Evolutionary conservation across 2,329 filamentous ascomycete species (phyloP), one percentile per base, ranked within the genome.

Genomic region (Paecilomyces formosus): DNA sequence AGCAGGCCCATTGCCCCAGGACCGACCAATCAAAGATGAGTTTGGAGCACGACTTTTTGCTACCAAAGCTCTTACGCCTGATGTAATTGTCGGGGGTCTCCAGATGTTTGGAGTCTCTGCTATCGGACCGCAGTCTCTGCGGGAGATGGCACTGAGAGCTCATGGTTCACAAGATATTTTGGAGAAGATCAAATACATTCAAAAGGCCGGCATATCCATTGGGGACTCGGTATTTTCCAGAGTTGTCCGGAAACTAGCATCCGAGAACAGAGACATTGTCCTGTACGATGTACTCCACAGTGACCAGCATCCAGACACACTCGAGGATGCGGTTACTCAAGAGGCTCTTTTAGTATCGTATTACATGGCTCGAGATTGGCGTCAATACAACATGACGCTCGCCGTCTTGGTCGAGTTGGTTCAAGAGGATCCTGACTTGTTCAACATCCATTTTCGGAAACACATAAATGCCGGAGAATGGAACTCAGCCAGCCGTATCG

Each of bases 41-140:
- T 81, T 95, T 30, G 88, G 89, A 18, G 88, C 92, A n/a, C 84
- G 87, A 62, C 85, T 91, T 76, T 92, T 96, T 70, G 92, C 92
- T 9, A 88, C 86, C 1, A 87, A 80, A 58, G 88, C 89, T 71
- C 81, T 94, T 22, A 84, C 87, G 1, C 78, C 92, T 9, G 85
- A 92, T 58, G 83, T 88, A 63, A 85, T 90, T 26, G 84, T 95
- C 57, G 83, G 83, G 33, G 81, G 89, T 6, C 77, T 94, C 18
- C 80, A 82, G 58, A 84, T 88, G 65, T 82, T 96, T 55, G 89
- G 89, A 1, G 78, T 95, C 4, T 79, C 84, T 54, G 77, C 80
- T 35, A 87, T 96, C 61, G 92, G 92, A 0, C 88, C 91, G 0
- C 76, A 88, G 18, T 88, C 90, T 3, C 71, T 96, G 21, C 88